These are phyloP conservation scores for Ceratobasidium sp. DNA, from an alignment of 1,284 basidiomycete species.

Conservation along the genomic window DNA sequence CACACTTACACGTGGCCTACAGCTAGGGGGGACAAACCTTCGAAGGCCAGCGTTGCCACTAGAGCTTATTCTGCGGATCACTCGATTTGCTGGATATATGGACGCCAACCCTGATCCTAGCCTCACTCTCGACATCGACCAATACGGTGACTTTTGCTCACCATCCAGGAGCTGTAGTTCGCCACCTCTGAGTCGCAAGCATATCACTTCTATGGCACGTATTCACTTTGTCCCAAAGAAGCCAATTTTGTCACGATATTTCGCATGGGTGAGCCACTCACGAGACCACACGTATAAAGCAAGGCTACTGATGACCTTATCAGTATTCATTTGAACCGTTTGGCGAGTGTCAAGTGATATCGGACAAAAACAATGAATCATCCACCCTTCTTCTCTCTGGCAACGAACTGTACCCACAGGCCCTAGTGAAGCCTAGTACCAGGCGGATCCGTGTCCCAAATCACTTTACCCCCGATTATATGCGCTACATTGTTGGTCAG, in stretches of 20 bases:
- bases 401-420: not conserved
- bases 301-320: too few relatives aligned
- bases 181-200: slow-evolving; percentile 3
- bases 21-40: not conserved
- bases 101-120: slow-evolving; percentile 13
- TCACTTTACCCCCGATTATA: slow-evolving; percentile 22
- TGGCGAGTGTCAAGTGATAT: not conserved
- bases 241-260: not conserved
- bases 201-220: slow-evolving; percentile 15
- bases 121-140: slow-evolving; percentile 5
- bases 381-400: too few relatives aligned
- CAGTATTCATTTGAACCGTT: not conserved
- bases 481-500: not conserved
- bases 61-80: slow-evolving; percentile 17
- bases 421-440: too few relatives aligned
- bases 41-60: slow-evolving; percentile 12
- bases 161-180: not conserved
- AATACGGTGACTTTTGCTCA: not conserved
- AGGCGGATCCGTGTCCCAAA: slow-evolving; percentile 1
- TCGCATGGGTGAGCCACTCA: not conserved
- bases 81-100: slow-evolving; percentile 18
- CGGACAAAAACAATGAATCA: not conserved
- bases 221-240: not conserved
- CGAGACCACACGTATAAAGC: too few relatives aligned
- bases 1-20: slow-evolving; percentile 24